Evolutionary conservation across 2,329 filamentous ascomycete species (phyloP).

Genomic region (Scortechinia acanthostroma): DNA sequence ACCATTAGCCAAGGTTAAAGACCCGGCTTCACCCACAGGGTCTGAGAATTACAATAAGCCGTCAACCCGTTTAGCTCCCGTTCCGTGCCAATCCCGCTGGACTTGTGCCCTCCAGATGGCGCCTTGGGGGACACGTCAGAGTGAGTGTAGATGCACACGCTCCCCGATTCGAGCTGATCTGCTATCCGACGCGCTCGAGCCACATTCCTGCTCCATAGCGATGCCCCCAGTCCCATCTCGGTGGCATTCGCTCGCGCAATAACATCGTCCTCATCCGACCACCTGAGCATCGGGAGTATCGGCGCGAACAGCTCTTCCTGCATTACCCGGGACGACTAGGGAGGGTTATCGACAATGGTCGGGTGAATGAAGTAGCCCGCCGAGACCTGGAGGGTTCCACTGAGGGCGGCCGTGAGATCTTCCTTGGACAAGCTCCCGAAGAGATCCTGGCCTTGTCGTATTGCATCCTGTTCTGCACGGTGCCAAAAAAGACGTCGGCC

Average conservation of each 20-base stretch:
- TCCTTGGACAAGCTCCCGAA: slow-evolving; percentile 37
- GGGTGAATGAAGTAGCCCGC: slow-evolving; percentile 45
- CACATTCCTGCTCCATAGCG: slow-evolving; percentile 41
- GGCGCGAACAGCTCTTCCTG: slow-evolving; percentile 43
- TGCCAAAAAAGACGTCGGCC: slow-evolving; percentile 35
- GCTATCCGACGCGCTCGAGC: slow-evolving; percentile 36
- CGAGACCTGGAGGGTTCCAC: slow-evolving; percentile 21
- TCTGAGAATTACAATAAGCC: background rate
- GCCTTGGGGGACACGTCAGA: slow-evolving; percentile 23
- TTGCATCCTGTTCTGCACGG: slow-evolving; percentile 54
- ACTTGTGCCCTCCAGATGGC: slow-evolving; percentile 13
- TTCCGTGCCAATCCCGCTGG: background rate
- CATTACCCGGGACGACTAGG: slow-evolving; percentile 45
- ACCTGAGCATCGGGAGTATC: slow-evolving; percentile 34
- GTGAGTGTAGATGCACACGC: slow-evolving; percentile 42
- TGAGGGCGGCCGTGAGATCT: slow-evolving; percentile 33
- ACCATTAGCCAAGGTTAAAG: background rate
- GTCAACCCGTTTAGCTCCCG: background rate
- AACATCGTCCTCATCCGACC: slow-evolving; percentile 34
- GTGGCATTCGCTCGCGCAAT: slow-evolving; percentile 36
- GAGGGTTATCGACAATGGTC: slow-evolving; percentile 53
- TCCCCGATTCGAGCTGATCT: slow-evolving; percentile 39
- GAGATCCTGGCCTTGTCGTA: slow-evolving; percentile 37
- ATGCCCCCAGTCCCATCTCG: slow-evolving; percentile 40
- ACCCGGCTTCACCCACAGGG: background rate